Conservation (phyloP, 2,329 filamentous ascomycete genomes). For the Xylariaceae sp. region DNA sequence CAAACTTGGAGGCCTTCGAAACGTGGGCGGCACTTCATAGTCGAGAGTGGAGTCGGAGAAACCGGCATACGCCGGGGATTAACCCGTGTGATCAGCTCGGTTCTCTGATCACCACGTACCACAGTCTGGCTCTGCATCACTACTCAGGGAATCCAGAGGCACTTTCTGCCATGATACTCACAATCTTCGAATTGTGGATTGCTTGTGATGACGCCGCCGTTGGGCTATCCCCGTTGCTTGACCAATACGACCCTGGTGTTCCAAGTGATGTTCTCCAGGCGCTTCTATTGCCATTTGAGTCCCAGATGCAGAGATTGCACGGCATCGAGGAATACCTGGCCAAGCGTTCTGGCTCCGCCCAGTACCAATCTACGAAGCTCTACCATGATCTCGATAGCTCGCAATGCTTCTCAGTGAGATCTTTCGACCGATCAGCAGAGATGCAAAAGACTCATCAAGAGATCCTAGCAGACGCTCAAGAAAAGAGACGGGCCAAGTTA, state of each 20-base stretch:
- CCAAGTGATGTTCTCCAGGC: constrained; percentile 28
- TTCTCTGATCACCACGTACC: constrained; percentile 5
- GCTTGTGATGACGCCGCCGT: constrained; percentile 4
- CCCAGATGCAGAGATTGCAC: constrained; percentile 7
- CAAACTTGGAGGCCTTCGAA: constrained; percentile 40
- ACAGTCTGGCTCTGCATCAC: background rate
- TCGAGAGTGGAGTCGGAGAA: background rate
- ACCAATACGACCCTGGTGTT: constrained; percentile 14
- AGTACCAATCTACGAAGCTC: background rate
- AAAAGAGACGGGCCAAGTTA: background rate
- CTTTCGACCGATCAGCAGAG: background rate
- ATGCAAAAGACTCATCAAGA: background rate
- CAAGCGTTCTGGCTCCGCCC: background rate
- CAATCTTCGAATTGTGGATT: constrained; percentile 12
- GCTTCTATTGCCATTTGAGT: constrained; percentile 3
- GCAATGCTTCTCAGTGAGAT: constrained; percentile 1
- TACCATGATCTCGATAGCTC: background rate
- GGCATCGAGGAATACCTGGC: constrained; percentile 1
- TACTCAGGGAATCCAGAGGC: constrained; percentile 11
- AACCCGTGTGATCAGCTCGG: background rate
- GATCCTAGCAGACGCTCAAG: background rate
- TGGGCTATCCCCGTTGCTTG: constrained; percentile 13
- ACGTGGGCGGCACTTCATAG: constrained; percentile 37
- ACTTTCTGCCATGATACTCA: constrained; percentile 11
- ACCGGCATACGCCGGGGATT: background rate